phyloP scores from a whole-genome alignment of 2,329 filamentous ascomycete species.

The Hawksworthiomyces lignivorus region DNA sequence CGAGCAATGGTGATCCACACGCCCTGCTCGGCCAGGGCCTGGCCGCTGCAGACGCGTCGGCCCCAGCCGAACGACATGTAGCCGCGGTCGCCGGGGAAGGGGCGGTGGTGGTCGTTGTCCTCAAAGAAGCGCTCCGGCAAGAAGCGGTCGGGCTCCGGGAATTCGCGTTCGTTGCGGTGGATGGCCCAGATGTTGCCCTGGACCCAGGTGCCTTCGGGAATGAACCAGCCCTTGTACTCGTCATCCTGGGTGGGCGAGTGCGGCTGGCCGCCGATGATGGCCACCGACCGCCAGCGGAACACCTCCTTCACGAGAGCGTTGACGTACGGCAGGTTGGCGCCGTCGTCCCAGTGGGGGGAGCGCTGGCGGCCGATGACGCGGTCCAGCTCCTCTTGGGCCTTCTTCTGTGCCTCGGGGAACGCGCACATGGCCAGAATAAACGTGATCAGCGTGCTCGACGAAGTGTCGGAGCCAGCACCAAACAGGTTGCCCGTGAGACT shows the following conservation, averaged over 20 bases:
- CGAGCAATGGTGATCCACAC: slow-evolving; percentile 51
- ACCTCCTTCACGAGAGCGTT: slow-evolving; percentile 48
- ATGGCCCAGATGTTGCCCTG: slow-evolving; percentile 45
- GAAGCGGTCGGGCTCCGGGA: slow-evolving; percentile 38
- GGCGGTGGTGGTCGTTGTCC: slow-evolving; percentile 29
- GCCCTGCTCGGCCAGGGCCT: slow-evolving; percentile 51
- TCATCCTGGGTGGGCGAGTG: slow-evolving; percentile 41
- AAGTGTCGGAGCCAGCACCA: slow-evolving; percentile 41
- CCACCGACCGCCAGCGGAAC: slow-evolving; percentile 47
- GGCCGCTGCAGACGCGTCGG: slow-evolving; percentile 44
- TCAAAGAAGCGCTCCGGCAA: slow-evolving; percentile 33
- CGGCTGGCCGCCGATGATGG: slow-evolving; percentile 42
- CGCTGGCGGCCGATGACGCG: slow-evolving; percentile 38
- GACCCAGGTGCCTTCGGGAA: slow-evolving; percentile 42
- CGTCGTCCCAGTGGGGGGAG: slow-evolving; percentile 40
- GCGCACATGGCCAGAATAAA: slow-evolving; percentile 43
- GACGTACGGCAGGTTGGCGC: slow-evolving; percentile 42
- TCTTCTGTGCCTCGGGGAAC: slow-evolving; percentile 37
- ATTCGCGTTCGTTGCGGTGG: slow-evolving; percentile 38
- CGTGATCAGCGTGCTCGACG: slow-evolving; percentile 35
- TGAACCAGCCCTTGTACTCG: slow-evolving; percentile 38
- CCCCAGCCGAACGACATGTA: slow-evolving; percentile 53
- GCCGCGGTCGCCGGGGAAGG: slow-evolving; percentile 40
- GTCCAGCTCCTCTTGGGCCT: slow-evolving; percentile 46
- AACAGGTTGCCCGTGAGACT: slow-evolving; percentile 40